Conservation (phyloP, 257 asterid genomes). For the Linderniella brevidens region DNA sequence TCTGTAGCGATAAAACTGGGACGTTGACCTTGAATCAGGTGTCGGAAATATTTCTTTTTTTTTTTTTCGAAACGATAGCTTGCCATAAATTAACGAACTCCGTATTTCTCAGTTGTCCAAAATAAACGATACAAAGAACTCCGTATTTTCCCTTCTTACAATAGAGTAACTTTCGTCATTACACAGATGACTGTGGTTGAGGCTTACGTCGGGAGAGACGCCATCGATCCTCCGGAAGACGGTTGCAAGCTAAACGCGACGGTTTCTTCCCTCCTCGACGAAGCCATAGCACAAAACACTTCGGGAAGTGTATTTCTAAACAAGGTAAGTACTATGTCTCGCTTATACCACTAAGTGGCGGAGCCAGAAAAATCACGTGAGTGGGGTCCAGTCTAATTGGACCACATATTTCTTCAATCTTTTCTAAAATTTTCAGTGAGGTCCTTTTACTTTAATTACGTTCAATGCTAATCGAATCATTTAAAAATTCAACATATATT, state of each 20-base stretch:
- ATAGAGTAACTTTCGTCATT: background rate
- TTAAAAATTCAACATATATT: too few species aligned
- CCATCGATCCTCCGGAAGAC: conserved; percentile 63
- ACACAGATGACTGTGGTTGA: conserved; percentile 86
- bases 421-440: too few species aligned
- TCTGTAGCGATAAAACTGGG: conserved; percentile 96
- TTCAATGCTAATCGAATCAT: too few species aligned
- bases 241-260: conserved; percentile 38
- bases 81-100: too few species aligned
- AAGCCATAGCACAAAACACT: conserved; percentile 77
- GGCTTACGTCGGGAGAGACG: conserved; percentile 53
- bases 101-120: conserved; percentile 10
- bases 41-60: conserved; percentile 7
- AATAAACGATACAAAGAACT: too few species aligned
- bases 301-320: conserved; percentile 71
- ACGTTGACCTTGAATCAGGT: conserved; percentile 93
- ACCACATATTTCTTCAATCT: too few species aligned
- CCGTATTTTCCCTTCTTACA: background rate
- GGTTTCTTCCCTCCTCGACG: conserved; percentile 60
- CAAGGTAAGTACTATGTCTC: conserved; percentile 23
- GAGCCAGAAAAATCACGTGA: too few species aligned
- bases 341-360: background rate
- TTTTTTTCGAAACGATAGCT: too few species aligned
- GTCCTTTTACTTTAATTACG: too few species aligned
- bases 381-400: too few species aligned